phyloP scores from a whole-genome alignment of 78 protist genomes.

The Speleostelium caveatum region DNA sequence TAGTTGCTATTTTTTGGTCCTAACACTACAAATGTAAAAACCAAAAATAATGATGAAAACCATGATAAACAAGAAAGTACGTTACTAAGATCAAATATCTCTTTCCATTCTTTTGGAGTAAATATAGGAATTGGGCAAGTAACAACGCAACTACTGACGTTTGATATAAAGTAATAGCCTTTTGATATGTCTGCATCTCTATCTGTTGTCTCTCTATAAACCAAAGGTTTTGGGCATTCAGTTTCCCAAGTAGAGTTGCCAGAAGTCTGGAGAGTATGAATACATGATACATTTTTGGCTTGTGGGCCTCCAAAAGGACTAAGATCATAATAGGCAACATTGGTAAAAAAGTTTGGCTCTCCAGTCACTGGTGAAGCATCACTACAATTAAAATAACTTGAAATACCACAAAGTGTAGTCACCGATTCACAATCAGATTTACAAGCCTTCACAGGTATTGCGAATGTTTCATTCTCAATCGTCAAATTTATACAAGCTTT shows the following conservation, averaged over 20 bases:
- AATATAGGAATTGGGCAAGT: slow-evolving; percentile 32
- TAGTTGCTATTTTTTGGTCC: slow-evolving; percentile 14
- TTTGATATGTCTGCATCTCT: not conserved
- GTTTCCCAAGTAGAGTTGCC: too few species aligned
- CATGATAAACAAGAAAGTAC: slow-evolving; percentile 22
- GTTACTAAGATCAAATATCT: not conserved
- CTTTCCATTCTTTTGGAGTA: slow-evolving; percentile 21
- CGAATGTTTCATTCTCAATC: too few species aligned
- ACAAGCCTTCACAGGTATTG: too few species aligned
- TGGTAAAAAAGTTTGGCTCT: too few species aligned
- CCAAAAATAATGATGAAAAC: not conserved
- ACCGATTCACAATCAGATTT: too few species aligned
- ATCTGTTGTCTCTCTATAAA: slow-evolving; percentile 6
- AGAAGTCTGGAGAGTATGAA: not conserved
- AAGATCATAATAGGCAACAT: slow-evolving; percentile 17
- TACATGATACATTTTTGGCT: not conserved
- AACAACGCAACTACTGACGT: slow-evolving; percentile 8
- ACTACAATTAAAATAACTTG: too few species aligned
- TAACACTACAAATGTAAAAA: slow-evolving; percentile 16
- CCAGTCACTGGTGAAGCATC: too few species aligned
- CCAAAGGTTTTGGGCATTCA: not conserved
- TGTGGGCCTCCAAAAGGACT: not conserved
- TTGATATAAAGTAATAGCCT: slow-evolving; percentile 1
- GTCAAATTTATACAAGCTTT: too few species aligned
- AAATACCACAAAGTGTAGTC: too few species aligned